Evolutionary conservation across 2,329 filamentous ascomycete species (phyloP).

Genomic region (Rutstroemia sp.): DNA sequence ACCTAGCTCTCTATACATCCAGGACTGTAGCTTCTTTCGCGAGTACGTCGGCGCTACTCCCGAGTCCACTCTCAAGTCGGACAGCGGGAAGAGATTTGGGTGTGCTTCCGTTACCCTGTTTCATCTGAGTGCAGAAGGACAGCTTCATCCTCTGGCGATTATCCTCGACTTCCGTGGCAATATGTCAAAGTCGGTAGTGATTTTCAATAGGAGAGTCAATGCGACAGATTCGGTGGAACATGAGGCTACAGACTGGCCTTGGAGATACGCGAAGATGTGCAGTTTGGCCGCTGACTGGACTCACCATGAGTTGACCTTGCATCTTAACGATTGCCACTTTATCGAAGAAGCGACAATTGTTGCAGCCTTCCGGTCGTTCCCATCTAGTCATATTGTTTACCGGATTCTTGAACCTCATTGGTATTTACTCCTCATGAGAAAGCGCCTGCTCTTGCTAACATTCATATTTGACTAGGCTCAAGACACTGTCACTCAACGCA

Average conservation of each 20-base stretch:
- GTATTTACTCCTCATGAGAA: not conserved
- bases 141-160: slow-evolving; percentile 42
- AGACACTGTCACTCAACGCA: slow-evolving; percentile 8
- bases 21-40: slow-evolving; percentile 26
- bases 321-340: slow-evolving; percentile 12
- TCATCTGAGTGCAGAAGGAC: slow-evolving; percentile 36
- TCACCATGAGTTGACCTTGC: slow-evolving; percentile 6
- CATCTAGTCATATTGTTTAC: slow-evolving; percentile 9
- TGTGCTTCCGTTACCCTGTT: slow-evolving; percentile 38
- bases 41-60: slow-evolving; percentile 4
- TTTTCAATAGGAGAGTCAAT: slow-evolving; percentile 40
- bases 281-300: slow-evolving; percentile 5
- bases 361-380: slow-evolving; percentile 7
- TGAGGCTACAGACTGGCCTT: slow-evolving; percentile 41
- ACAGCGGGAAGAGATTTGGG: slow-evolving; percentile 16
- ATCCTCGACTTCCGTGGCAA: slow-evolving; percentile 38
- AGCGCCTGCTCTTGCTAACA: not conserved
- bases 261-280: slow-evolving; percentile 29
- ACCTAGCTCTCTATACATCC: slow-evolving; percentile 18
- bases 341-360: slow-evolving; percentile 8
- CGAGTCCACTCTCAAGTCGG: slow-evolving; percentile 2
- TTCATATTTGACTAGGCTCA: slow-evolving; percentile 2
- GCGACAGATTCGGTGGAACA: slow-evolving; percentile 26
- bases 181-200: slow-evolving; percentile 38
- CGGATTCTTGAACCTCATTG: slow-evolving; percentile 8